Conservation (phyloP, 2,329 filamentous ascomycete species). For the Cryphonectria naterciae region DNA sequence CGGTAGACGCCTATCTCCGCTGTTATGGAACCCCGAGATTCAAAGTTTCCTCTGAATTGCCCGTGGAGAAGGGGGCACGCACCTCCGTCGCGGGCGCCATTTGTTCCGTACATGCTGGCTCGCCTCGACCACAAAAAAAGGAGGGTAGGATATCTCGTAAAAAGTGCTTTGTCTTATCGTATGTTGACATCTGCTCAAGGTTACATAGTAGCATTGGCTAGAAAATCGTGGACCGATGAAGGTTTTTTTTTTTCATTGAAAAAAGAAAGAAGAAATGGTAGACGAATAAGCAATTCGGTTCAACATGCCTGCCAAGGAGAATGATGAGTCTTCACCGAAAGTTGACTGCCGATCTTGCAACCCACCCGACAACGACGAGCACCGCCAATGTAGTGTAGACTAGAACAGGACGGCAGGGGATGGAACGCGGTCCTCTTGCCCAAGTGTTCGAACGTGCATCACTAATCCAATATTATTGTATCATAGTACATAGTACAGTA, state of each 20-base stretch:
- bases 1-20: background rate
- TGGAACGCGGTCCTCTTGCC: background rate
- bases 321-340: constrained; percentile 10
- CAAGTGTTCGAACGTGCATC: background rate
- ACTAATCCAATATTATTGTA: background rate
- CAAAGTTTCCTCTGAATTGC: background rate
- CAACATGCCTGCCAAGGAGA: background rate
- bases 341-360: constrained; percentile 5
- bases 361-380: background rate
- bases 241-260: background rate
- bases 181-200: background rate
- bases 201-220: background rate
- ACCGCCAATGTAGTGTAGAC: background rate
- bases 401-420: background rate
- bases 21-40: background rate
- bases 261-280: background rate
- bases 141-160: background rate
- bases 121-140: background rate
- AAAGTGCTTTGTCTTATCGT: background rate
- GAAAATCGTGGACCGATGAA: background rate
- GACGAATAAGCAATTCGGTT: background rate
- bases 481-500: background rate
- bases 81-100: background rate
- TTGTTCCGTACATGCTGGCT: background rate
- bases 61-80: no score